Evolutionary conservation across 2,329 filamentous ascomycete species (phyloP), one percentile per base, ranked within the genome.

Genomic region (Sphaerulina musiva): DNA sequence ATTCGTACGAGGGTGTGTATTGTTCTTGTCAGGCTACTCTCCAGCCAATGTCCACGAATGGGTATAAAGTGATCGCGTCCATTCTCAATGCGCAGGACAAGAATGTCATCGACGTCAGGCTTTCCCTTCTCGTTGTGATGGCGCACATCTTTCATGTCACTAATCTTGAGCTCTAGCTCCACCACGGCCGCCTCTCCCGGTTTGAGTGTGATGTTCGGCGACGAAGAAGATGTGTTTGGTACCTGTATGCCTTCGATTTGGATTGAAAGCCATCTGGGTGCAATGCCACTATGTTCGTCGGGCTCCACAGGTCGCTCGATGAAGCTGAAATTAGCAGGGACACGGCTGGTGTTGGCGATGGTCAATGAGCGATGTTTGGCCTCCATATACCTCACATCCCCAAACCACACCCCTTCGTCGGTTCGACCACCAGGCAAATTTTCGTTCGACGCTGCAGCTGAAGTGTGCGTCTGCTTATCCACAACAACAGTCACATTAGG

Each of bases 51-150:
- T 0, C 81, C 93, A 23, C 81, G 83, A 0, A 95, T 77, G 0
- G 90, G 86, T 39, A 98, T 82, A 67, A 98, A 98, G 67, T 97
- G 87, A 64, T 98, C 93, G 46, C 90, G 81, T 0, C 95, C 95
- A 49, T 86, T 82, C 9, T 83, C 79, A 4, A 98, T 87, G 0
- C 90, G 84, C 7, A 98, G 77, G 1, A 98, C 85, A 6, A 98
- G 76, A 2, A 98, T 84, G 60, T 97, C 90, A 58, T 97, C 92
- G 0, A 98, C 74, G 6, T 74, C 1, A 77, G 75, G 12, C 81
- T 82, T 51, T 36, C 53, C 39, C 29, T 52, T 44, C n/a, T 85
- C 78, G 61, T 97, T 97, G 38, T 98, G 77, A 2, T 78, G 74
- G 14, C 80, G 82, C 0, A 89, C 82, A 14, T 86, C 78, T 0